Evolutionary conservation across 768 basidiomycete genomes (phyloP).

Genomic region (Trametes maxima): DNA sequence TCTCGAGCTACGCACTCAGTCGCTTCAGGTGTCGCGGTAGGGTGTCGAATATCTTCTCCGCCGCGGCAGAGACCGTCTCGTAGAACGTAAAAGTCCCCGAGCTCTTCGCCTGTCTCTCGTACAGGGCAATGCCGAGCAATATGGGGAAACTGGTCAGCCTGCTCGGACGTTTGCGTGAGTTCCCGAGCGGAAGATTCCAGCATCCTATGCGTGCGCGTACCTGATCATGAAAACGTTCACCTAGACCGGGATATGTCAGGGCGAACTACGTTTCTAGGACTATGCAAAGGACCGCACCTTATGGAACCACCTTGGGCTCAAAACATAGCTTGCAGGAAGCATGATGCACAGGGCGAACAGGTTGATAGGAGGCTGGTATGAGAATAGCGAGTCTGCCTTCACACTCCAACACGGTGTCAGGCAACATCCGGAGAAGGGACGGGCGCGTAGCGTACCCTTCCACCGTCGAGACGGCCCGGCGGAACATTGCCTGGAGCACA

Average conservation of each 20-base stretch:
- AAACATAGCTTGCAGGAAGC: slow-evolving; percentile 81
- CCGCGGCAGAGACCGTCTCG: slow-evolving; percentile 68
- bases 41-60: slow-evolving; percentile 72
- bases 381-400: slow-evolving; percentile 90
- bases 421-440: background rate
- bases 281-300: slow-evolving; percentile 25
- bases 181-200: background rate
- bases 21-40: slow-evolving; percentile 77
- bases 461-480: slow-evolving; percentile 90
- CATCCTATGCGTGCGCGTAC: slow-evolving; percentile 36
- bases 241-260: slow-evolving; percentile 37
- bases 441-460: slow-evolving; percentile 66
- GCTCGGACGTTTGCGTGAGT: slow-evolving; percentile 5
- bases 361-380: slow-evolving; percentile 94
- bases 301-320: slow-evolving; percentile 98
- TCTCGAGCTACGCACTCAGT: slow-evolving; percentile 54
- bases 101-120: slow-evolving; percentile 82
- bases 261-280: slow-evolving; percentile 16
- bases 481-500: slow-evolving; percentile 79
- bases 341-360: slow-evolving; percentile 84
- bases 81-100: slow-evolving; percentile 66
- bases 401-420: slow-evolving; percentile 45
- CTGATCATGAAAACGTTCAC: slow-evolving; percentile 89
- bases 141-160: slow-evolving; percentile 86
- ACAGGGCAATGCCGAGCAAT: slow-evolving; percentile 75